A percentile compares a stretch with the other conserved stretches of the same genome.
These are phyloP conservation scores for Populus hybrid DNA, from an alignment of 441 rosid genomes.

Conservation along the genomic window DNA sequence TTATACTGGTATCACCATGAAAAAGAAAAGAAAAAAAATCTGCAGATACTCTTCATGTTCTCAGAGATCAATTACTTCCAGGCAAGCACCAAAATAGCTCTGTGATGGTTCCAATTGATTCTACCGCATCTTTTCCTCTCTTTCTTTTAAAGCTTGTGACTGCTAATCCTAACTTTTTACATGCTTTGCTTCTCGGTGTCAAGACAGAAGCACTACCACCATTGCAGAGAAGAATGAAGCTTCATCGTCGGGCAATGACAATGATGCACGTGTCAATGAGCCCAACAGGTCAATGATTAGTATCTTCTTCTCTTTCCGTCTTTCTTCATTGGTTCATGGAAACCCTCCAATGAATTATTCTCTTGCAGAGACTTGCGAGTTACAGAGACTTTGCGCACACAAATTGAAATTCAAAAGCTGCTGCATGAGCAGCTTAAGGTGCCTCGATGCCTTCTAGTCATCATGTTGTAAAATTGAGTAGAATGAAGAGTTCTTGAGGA, in stretches of 20 bases:
- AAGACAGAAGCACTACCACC: constrained; percentile 21
- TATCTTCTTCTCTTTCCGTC: background rate
- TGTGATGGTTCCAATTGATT: too few relatives aligned
- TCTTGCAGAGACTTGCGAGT: constrained; percentile 13
- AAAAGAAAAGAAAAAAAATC: too few relatives aligned
- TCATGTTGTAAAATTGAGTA: constrained; percentile 16
- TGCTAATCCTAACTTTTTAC: background rate
- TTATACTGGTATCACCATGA: background rate
- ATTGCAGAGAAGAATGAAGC: constrained; percentile 14
- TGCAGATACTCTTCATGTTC: too few relatives aligned
- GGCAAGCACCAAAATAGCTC: too few relatives aligned
- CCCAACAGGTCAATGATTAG: constrained; percentile 14
- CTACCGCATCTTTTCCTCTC: too few relatives aligned
- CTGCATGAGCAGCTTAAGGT: constrained; percentile 35
- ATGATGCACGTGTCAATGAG: constrained; percentile 13
- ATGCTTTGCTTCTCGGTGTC: background rate
- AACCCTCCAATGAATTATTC: background rate
- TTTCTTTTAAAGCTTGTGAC: too few relatives aligned
- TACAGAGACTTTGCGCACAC: constrained; percentile 25
- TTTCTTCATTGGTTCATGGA: background rate
- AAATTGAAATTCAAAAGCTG: constrained; percentile 36
- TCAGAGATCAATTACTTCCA: too few relatives aligned
- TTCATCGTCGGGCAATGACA: constrained; percentile 1
- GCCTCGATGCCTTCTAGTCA: background rate
- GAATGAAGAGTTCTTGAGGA: constrained; percentile 29